Base-by-base conservation (phyloP, 73 alveolate species). In the Paraurostyla sp. region DNA sequence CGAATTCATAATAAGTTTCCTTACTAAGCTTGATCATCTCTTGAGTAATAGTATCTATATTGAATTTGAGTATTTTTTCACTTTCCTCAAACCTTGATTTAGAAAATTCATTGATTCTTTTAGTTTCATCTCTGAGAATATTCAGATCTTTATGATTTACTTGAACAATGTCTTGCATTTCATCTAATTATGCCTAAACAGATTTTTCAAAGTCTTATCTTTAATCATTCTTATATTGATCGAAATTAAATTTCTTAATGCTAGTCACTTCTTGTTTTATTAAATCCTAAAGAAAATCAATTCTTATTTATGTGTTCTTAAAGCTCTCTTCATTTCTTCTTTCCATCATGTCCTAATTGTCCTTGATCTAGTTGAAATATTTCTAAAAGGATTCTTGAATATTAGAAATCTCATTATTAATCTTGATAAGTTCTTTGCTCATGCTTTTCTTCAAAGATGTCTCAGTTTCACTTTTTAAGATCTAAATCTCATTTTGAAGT, bases 1-100 rank as follows among this genome's bases (percentile, higher is more conserved):
- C 86, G 35, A 73, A 73, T 45, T 73, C 86, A 48, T 73, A 73
- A 25, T 48, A 73, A 7, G 71, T 73, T 25, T 73, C 86, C 33
- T 73, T 73, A 71, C 71, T 73, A 2, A 73, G 49, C 35, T 73
- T 73, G n/a, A 48, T 50, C 40, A 73, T 23, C 29, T 73, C 86
- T 23, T 40, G 6, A 32, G 82, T 11, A 1, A 65, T 1, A 0
- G 56, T 65, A 22, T 65, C 82, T 15, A 65, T 33, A 22, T 65
- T 65, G 16, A 22, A 65, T 38, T 65, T 65, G 38, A 22, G 16
- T 22, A 65, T 65, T 6, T 65, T 65, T n/a, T 65, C 82, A n/a
- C n/a, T 65, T 65, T 65, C 82, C 18, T 65, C 82, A 65, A 65
- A 35, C 23, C 82, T 65, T 38, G 82, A 25, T 38, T 65, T 65